Evolutionary conservation across 2,329 filamentous ascomycete genomes (phyloP).

Genomic region (Cryoendolithus antarcticus): DNA sequence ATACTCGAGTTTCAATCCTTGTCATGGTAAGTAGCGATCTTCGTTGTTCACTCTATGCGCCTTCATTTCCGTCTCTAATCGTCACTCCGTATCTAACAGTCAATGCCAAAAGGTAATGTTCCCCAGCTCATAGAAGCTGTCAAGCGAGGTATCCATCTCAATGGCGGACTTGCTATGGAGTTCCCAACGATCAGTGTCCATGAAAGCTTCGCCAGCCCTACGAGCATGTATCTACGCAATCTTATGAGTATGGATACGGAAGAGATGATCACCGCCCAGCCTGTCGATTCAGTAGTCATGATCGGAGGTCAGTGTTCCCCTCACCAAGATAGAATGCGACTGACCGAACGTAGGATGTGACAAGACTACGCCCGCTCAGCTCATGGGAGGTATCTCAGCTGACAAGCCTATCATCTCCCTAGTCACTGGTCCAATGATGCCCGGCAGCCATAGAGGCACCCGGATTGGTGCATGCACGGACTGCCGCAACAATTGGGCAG

Average conservation of each 20-base stretch:
- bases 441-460: slow-evolving; percentile 51
- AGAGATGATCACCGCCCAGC: slow-evolving; percentile 63
- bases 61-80: neutral
- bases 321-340: neutral
- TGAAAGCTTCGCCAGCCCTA: slow-evolving; percentile 57
- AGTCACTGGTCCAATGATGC: slow-evolving; percentile 65
- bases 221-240: slow-evolving; percentile 64
- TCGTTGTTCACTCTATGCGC: neutral
- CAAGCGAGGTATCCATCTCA: slow-evolving; percentile 55
- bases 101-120: slow-evolving; percentile 36
- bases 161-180: slow-evolving; percentile 56
- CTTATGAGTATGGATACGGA: slow-evolving; percentile 72
- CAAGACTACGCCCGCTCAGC: slow-evolving; percentile 60
- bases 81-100: too few species aligned
- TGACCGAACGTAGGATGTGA: slow-evolving; percentile 48
- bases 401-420: slow-evolving; percentile 60
- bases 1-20: slow-evolving; percentile 60
- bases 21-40: slow-evolving; percentile 36
- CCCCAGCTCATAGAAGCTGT: slow-evolving; percentile 60
- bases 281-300: slow-evolving; percentile 49
- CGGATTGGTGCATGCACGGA: slow-evolving; percentile 64
- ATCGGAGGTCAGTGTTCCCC: slow-evolving; percentile 44
- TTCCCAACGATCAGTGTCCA: slow-evolving; percentile 64
- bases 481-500: slow-evolving; percentile 62
- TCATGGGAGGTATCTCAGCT: slow-evolving; percentile 65